Percentiles rank a stretch among this genome's conserved stretches.
Evolutionary conservation across 2,329 filamentous ascomycete species (phyloP).

Genomic region (Aureobasidium namibiae): DNA sequence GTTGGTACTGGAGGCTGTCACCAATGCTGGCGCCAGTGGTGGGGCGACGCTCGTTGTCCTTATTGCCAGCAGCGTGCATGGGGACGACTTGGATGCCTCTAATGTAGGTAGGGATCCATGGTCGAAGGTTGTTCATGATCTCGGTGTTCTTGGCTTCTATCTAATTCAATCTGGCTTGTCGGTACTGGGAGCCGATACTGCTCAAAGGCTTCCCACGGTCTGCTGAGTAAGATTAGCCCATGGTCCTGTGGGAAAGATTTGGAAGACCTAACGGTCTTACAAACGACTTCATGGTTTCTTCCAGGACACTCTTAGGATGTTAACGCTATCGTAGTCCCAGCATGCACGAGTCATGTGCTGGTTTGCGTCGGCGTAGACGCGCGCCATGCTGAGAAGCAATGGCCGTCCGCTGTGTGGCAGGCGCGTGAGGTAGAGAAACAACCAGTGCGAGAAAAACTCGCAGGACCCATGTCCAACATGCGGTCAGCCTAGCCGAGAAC

Average conservation of each 20-base stretch:
- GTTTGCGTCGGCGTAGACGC: slow-evolving; percentile 98
- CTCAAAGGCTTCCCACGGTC: slow-evolving; percentile 96
- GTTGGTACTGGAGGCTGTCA: neutral
- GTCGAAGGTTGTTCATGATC: slow-evolving; percentile 72
- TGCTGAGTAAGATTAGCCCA: slow-evolving; percentile 31
- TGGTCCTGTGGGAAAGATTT: neutral
- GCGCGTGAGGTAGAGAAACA: neutral
- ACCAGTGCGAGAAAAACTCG: too few relatives aligned
- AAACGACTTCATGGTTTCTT: slow-evolving; percentile 98
- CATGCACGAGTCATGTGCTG: slow-evolving; percentile 98
- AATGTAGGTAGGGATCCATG: slow-evolving; percentile 79
- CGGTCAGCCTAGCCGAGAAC: slow-evolving; percentile 98
- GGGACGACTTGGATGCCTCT: slow-evolving; percentile 93
- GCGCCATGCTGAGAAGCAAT: slow-evolving; percentile 54
- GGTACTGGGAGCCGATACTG: too few relatives aligned
- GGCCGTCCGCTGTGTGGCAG: slow-evolving; percentile 4
- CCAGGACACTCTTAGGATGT: slow-evolving; percentile 94
- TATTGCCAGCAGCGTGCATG: slow-evolving; percentile 65
- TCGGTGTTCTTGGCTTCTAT: slow-evolving; percentile 91
- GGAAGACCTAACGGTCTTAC: slow-evolving; percentile 83
- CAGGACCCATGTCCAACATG: slow-evolving; percentile 99
- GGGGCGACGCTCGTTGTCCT: slow-evolving; percentile 38
- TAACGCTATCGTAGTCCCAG: slow-evolving; percentile 99
- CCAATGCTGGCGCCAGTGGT: slow-evolving; percentile 25
- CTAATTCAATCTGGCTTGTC: too few relatives aligned